Evolutionary conservation across 345 rosid genomes (phyloP).

Genomic region (Hibiscus tridactylites): DNA sequence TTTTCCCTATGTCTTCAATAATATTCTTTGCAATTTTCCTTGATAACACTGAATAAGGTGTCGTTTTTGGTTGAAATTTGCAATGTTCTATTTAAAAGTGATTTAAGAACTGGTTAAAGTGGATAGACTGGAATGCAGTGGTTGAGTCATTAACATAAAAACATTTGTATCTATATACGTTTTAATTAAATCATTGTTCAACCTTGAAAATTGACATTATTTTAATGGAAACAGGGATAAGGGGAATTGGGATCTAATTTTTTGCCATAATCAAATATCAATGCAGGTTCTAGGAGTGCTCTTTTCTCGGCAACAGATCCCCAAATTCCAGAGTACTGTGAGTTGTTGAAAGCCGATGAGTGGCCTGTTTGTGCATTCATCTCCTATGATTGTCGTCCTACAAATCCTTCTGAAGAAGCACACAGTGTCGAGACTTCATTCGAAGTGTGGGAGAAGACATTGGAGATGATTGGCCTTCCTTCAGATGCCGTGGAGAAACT

Average conservation of each 20-base stretch:
- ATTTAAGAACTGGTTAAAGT: not conserved
- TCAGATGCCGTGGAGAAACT: slow-evolving; percentile 70
- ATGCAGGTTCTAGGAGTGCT: slow-evolving; percentile 73
- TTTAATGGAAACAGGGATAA: not conserved
- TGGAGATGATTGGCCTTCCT: slow-evolving; percentile 79
- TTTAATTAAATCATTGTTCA: not conserved
- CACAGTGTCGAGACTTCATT: slow-evolving; percentile 62
- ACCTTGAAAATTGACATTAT: not conserved
- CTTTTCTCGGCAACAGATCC: slow-evolving; percentile 95
- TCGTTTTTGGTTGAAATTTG: not conserved
- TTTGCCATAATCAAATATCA: not conserved
- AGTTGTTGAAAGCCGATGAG: slow-evolving; percentile 64
- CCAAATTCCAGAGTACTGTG: slow-evolving; percentile 84
- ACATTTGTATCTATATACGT: not conserved
- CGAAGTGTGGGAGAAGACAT: slow-evolving; percentile 82
- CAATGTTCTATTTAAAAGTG: not conserved
- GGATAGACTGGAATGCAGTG: not conserved
- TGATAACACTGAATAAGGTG: not conserved
- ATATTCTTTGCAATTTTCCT: too few species aligned
- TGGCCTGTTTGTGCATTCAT: slow-evolving; percentile 95
- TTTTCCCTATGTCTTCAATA: not conserved
- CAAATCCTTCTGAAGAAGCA: slow-evolving; percentile 90
- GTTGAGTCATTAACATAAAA: not conserved
- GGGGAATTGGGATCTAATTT: slow-evolving; percentile 1
- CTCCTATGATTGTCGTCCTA: slow-evolving; percentile 85